Evolutionary conservation across 768 basidiomycete species (phyloP), one percentile per base, ranked within the genome.

Genomic region (Tulasnella sp.): DNA sequence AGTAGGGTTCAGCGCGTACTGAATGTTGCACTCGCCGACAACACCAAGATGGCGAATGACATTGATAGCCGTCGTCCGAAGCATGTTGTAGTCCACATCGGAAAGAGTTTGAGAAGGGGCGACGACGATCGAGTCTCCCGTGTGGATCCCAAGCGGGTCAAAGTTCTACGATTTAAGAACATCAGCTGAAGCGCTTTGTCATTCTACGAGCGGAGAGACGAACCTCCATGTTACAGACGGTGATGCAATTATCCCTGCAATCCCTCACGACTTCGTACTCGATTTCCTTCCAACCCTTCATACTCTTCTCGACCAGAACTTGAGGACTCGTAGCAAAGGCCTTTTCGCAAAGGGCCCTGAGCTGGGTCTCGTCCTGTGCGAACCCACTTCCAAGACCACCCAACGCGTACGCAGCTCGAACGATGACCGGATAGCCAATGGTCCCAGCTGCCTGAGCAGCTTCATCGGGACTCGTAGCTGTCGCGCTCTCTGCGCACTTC

Each of bases 281-380:
- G 79, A 99, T 97, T 86, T 99, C 97, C 85, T 99, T 99, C 97
- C 97, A 99, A 2, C 97, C 97, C 85, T 99, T 99, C 97, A 99
- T 99, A 80, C 93, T 96, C 87, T 91, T 96, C 87, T 99, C 97
- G 19, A 99, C 95, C n/a, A 99, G 87, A 0, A 99, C 96, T 84
- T 99, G 97, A 64, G 97, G 96, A 80, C 94, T 96, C 17, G 95
- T 98, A 67, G 97, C 96, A 81, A 99, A 99, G 12, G 97, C 97
- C 85, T 96, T 97, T 79, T 86, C 88, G 82, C 96, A 98, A 25
- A 99, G 85, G 39, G 92, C 92, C 78, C 89, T 88, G 77, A 99
- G 86, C 85, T 98, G 93, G n/a, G 83, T 86, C 82, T 96, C 96
- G 80, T 97, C 86, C 84, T 96, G 90, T n/a, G 97, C 97, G 80